phyloP scores from a whole-genome alignment of 305 asterid species.

The Lippia alba region DNA sequence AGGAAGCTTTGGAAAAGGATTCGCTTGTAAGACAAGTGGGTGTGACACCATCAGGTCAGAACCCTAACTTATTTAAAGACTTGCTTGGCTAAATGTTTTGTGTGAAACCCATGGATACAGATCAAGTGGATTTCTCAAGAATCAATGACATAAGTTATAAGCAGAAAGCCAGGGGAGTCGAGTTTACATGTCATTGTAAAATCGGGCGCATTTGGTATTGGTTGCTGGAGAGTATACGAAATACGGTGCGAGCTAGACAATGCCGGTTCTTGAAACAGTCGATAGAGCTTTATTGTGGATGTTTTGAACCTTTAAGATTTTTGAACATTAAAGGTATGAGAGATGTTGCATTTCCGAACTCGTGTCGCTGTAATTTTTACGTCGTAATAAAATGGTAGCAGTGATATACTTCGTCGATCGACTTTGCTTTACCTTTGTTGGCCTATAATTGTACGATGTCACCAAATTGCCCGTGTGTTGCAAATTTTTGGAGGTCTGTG shows the following conservation, averaged over 20 bases:
- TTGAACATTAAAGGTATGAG: conserved; percentile 23
- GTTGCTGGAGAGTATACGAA: conserved; percentile 37
- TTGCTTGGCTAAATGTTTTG: conserved; percentile 62
- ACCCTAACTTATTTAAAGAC: conserved; percentile 86
- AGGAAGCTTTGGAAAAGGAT: conserved; percentile 85
- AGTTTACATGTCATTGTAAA: neutral
- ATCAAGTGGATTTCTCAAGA: conserved; percentile 25
- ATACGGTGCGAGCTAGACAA: conserved; percentile 32
- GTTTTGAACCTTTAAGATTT: conserved; percentile 29
- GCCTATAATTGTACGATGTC: neutral
- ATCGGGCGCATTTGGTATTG: conserved; percentile 41
- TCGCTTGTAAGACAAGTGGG: conserved; percentile 94
- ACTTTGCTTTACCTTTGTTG: neutral
- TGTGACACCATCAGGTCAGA: conserved; percentile 80
- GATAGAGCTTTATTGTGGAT: conserved; percentile 32
- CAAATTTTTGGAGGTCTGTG: neutral
- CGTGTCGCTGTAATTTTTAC: conserved; percentile 16
- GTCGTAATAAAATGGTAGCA: conserved; percentile 15
- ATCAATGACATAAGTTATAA: conserved; percentile 13
- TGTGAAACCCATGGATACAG: conserved; percentile 19
- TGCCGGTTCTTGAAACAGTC: conserved; percentile 31
- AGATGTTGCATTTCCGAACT: conserved; percentile 3
- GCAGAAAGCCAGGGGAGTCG: conserved; percentile 13
- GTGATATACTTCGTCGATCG: conserved; percentile 7
- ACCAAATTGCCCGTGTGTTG: neutral